phyloP scores from a whole-genome alignment of 2,329 filamentous ascomycete genomes.

The Fusarium keratoplasticum region DNA sequence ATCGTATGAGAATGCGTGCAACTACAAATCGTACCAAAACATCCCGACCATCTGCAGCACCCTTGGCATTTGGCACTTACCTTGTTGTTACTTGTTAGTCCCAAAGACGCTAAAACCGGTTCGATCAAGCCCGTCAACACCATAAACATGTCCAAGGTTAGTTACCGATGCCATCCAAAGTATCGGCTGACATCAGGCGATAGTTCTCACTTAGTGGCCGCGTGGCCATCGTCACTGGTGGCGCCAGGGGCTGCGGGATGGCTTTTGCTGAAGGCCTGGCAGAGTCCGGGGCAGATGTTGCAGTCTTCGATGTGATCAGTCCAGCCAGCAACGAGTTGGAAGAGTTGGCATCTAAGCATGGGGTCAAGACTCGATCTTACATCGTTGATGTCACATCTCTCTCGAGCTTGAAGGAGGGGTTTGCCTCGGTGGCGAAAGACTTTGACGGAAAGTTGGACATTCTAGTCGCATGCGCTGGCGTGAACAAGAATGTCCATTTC shows the following conservation, averaged over 20 bases:
- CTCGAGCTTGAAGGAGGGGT: constrained; percentile 61
- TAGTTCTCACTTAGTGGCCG: constrained; percentile 63
- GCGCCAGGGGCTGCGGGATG: constrained; percentile 70
- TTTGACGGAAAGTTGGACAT: constrained; percentile 64
- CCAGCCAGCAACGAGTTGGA: constrained; percentile 60
- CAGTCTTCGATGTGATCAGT: constrained; percentile 70
- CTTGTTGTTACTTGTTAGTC: background rate
- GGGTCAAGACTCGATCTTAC: constrained; percentile 57
- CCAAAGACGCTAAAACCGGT: background rate
- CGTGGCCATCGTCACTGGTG: constrained; percentile 59
- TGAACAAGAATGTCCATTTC: constrained; percentile 68
- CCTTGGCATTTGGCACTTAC: background rate
- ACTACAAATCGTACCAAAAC: background rate
- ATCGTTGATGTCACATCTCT: constrained; percentile 62
- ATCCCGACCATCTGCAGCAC: background rate
- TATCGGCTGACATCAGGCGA: background rate
- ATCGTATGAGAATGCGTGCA: background rate
- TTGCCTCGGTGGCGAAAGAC: constrained; percentile 58
- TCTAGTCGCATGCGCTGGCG: constrained; percentile 69
- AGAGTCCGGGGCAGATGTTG: constrained; percentile 65
- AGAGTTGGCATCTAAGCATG: constrained; percentile 55
- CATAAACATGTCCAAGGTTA: background rate
- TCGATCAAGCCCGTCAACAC: background rate
- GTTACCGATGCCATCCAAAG: background rate
- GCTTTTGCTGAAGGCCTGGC: constrained; percentile 69